These are phyloP conservation scores for Penicillium cosmopolitanum DNA, from an alignment of 495 filamentous ascomycete genomes.

Conservation along the genomic window DNA sequence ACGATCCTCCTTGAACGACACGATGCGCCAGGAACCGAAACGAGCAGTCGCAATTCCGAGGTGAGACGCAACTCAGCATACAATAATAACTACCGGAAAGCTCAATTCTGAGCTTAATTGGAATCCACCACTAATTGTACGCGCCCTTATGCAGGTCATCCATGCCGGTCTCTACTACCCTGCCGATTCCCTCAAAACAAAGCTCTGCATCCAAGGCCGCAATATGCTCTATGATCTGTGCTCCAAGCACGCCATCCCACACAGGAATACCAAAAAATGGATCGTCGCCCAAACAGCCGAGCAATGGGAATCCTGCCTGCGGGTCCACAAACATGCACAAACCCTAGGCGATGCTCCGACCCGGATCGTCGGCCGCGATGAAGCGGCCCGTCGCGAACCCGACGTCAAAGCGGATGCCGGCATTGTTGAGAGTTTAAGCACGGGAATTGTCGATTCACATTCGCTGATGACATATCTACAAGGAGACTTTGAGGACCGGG, in stretches of 20 bases:
- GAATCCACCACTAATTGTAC: not conserved
- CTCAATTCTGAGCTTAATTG: not conserved
- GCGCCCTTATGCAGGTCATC: conserved; percentile 66
- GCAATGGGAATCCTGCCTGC: conserved; percentile 68
- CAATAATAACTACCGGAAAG: not conserved
- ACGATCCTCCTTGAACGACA: conserved; percentile 87
- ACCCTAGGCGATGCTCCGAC: conserved; percentile 70
- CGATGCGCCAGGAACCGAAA: conserved; percentile 80
- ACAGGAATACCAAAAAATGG: conserved; percentile 87
- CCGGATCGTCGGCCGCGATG: conserved; percentile 62
- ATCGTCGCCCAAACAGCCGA: conserved; percentile 80
- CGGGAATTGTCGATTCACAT: conserved; percentile 91
- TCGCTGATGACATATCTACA: conserved; percentile 78
- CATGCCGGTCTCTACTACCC: conserved; percentile 97
- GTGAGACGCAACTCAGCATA: conserved; percentile 34
- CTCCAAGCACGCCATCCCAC: conserved; percentile 63
- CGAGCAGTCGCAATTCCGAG: conserved; percentile 91
- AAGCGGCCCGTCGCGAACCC: conserved; percentile 71
- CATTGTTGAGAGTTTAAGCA: conserved; percentile 78
- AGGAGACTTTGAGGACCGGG: conserved; percentile 73
- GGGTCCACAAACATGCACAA: conserved; percentile 67
- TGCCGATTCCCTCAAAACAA: conserved; percentile 72
- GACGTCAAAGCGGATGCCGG: conserved; percentile 69
- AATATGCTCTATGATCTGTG: conserved; percentile 81
- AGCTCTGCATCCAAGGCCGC: conserved; percentile 77